Evolutionary conservation across 2,329 filamentous ascomycete species (phyloP).

Genomic region (Hypoxylon sp.): DNA sequence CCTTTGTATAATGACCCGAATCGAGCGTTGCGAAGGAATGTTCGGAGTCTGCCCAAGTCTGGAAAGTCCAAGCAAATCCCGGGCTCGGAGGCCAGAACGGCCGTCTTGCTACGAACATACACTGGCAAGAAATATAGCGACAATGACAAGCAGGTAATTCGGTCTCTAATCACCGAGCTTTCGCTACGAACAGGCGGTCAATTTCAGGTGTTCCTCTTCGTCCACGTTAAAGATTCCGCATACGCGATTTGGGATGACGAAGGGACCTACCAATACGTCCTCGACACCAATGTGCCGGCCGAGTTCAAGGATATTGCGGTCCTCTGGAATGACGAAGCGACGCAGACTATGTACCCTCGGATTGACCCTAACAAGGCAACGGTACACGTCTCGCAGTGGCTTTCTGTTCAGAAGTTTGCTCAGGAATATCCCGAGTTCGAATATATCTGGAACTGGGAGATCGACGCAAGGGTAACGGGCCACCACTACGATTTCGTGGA

Average conservation of each 20-base stretch:
- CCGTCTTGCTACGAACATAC: conserved; percentile 78
- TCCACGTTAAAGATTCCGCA: conserved; percentile 75
- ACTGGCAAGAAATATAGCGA: conserved; percentile 77
- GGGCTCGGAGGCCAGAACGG: conserved; percentile 65
- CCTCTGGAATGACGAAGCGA: conserved; percentile 77
- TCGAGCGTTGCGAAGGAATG: conserved; percentile 7
- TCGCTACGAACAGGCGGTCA: conserved; percentile 78
- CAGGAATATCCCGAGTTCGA: conserved; percentile 81
- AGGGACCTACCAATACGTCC: conserved; percentile 64
- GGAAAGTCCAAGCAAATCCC: conserved; percentile 24
- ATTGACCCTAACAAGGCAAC: conserved; percentile 65
- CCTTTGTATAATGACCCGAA: conserved; percentile 22
- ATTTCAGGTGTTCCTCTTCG: conserved; percentile 80
- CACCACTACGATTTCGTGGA: conserved; percentile 83
- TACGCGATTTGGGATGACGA: conserved; percentile 66
- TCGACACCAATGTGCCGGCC: conserved; percentile 69
- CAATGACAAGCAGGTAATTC: conserved; percentile 80
- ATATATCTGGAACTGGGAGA: conserved; percentile 88
- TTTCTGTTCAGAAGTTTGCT: conserved; percentile 78
- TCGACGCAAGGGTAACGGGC: conserved; percentile 79
- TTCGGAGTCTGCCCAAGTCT: conserved; percentile 12
- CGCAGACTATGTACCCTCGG: conserved; percentile 78
- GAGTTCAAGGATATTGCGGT: conserved; percentile 76
- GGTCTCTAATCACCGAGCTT: conserved; percentile 80
- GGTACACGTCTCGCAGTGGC: conserved; percentile 71